Evolutionary conservation across 2,329 filamentous ascomycete species (phyloP).

Genomic region (Bipolaris gigantea): DNA sequence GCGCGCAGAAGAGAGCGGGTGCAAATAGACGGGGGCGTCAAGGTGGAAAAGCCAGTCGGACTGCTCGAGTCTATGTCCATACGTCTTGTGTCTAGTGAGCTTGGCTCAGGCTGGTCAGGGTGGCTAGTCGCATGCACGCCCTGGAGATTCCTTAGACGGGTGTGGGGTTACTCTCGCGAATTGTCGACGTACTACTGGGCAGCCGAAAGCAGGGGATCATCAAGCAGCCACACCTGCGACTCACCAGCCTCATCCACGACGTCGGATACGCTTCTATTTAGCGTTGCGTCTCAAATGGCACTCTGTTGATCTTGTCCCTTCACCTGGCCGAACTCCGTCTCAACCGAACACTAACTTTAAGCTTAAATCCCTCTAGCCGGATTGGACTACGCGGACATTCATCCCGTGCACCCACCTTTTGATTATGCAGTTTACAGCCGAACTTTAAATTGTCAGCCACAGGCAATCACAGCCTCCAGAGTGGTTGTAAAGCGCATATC

Average conservation of each 20-base stretch:
- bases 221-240: background rate
- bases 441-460: background rate
- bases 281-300: background rate
- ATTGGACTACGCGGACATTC: constrained; percentile 1
- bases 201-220: background rate
- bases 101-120: constrained; percentile 20
- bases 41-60: constrained; percentile 5
- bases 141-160: constrained; percentile 11
- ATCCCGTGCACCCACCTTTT: background rate
- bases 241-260: too few species aligned
- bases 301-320: background rate
- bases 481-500: background rate
- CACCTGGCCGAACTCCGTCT: constrained; percentile 4
- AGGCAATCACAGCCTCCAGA: background rate
- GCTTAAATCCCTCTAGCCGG: constrained; percentile 17
- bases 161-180: constrained; percentile 3
- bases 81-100: constrained; percentile 21
- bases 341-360: constrained; percentile 21
- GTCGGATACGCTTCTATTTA: background rate
- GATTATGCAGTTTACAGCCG: background rate
- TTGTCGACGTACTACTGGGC: background rate
- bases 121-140: constrained; percentile 19
- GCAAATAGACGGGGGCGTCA: constrained; percentile 2
- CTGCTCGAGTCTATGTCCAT: constrained; percentile 9
- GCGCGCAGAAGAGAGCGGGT: constrained; percentile 5